Base-by-base conservation (phyloP, 495 filamentous ascomycete species). In the Lineolata rhizophorae region DNA sequence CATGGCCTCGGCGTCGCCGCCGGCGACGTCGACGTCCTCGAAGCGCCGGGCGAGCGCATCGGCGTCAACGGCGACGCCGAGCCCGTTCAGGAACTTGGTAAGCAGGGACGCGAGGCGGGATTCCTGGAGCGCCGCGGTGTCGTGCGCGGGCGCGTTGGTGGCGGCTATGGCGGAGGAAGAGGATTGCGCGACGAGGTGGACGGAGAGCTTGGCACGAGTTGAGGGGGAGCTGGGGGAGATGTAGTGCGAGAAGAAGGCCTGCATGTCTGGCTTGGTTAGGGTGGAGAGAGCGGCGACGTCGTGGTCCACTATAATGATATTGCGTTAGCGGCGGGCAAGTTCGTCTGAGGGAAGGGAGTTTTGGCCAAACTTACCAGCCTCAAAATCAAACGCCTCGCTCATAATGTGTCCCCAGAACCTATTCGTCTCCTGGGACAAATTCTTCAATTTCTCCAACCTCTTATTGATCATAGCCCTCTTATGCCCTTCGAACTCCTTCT, bases 371-470 rank as follows among this genome's bases (percentile, higher is more conserved):
- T 54, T 54, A 79, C 83, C 65, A 43, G 71, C 64, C 42, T 79
- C 60, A 50, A 99, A 99, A 48, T 93, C 79, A 48, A 79, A 85
- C 40, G 72, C 77, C 46, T 95, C 87, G 30, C 65, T 77, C 10
- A 67, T 66, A 46, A 95, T 78, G 38, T 90, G 76, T 19, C 53
- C 63, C 85, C 81, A 92, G 47, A 85, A 76, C 13, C 80, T 66
- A 31, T 56, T 59, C 16, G 69, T 80, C 55, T 99, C 87, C 32
- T 85, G 81, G 30, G 66, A 61, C 38, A 99, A 55, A 44, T 90
- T 91, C 63, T 94, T 95, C 43, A 90, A 54, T 52, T 84, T 90
- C 56, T 99, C 90, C 17, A 90, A 58, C 11, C 79, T 58, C 59
- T 80, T 84, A 39, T 76, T 82, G 45, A 94, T 75, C 27, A 94